Base-by-base conservation (phyloP, 1,139 yeast genomes). In the Wickerhamomyces sp. region DNA sequence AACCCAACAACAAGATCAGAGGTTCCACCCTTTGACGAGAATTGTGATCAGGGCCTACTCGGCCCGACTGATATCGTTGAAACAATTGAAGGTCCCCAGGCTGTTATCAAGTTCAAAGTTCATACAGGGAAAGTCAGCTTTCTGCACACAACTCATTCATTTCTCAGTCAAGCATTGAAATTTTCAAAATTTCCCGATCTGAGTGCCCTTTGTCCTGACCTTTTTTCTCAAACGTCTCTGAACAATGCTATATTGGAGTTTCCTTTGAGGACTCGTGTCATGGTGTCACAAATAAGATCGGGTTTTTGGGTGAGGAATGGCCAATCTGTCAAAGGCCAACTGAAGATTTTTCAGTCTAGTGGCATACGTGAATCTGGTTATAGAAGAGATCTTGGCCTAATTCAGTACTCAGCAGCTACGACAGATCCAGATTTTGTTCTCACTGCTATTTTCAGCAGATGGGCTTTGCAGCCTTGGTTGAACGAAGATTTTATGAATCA, bases 221-320 rank as follows among this genome's bases (percentile, higher is more conserved):
- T 16, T 5, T 22, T 15, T 10, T 6, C 5, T 5, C 11, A 24
- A 4, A 47, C 20, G 19, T 57, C 17, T 58, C n/a, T n/a, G n/a
- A 68, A 5, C 54, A 80, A 30, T 19, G 16, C 17, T 16, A 16
- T 31, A 6, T 75, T 80, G 45, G 96, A 87, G 42, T 82, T 83
- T 44, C 82, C 96, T 0, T 59, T 91, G 16, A 68, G 95, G 39
- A 82, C 91, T 0, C 57, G 86, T 22, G 94, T 84, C 0, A 61
- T 85, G 16, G 67, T 81, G 7, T 68, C 89, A 0, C 96, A 91
- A 54, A 77, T 88, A 13, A 75, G 77, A 30, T 70, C 75, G 2
- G 95, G 95, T 0, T 74, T 82, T 42, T 91, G 97, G 97, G 86
- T 91, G 4, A 72, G 97, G 55, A 91, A 91, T 54, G 89, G 89